Percentiles rank a stretch among this genome's conserved stretches.
Evolutionary conservation across 164 flowering plant species (phyloP).

Genomic region (Dillenia suffruticosa): DNA sequence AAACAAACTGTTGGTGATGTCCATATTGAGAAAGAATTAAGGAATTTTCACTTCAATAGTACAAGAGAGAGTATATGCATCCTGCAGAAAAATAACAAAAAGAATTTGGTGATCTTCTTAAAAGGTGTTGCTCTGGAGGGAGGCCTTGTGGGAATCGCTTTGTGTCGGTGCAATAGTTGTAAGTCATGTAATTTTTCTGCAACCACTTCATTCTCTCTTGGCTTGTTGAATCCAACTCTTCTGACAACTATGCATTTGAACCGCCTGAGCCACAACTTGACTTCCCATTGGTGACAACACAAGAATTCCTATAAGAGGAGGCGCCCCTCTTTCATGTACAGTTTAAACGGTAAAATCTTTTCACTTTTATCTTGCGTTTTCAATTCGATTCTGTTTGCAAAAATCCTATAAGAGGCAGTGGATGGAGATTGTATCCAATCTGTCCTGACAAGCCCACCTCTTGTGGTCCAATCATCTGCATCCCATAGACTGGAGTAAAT

Average conservation of each 20-base stretch:
- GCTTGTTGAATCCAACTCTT: slow-evolving; percentile 13
- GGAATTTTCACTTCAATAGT: too few species aligned
- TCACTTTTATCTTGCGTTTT: too few species aligned
- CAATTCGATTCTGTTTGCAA: too few species aligned
- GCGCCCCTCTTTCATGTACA: too few species aligned
- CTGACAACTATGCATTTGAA: slow-evolving; percentile 11
- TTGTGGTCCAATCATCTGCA: slow-evolving; percentile 41
- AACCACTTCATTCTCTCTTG: slow-evolving; percentile 20
- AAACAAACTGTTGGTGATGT: too few species aligned
- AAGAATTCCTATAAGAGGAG: too few species aligned
- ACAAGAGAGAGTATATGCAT: too few species aligned
- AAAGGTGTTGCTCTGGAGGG: slow-evolving; percentile 16
- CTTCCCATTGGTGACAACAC: slow-evolving; percentile 1
- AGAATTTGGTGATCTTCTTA: too few species aligned
- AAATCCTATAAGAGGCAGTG: slow-evolving; percentile 34
- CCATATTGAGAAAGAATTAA: too few species aligned
- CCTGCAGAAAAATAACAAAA: too few species aligned
- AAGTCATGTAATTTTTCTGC: slow-evolving; percentile 29
- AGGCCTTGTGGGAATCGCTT: slow-evolving; percentile 26
- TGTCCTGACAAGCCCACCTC: slow-evolving; percentile 38
- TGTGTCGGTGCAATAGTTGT: slow-evolving; percentile 24
- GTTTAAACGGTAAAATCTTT: too few species aligned
- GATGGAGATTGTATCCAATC: slow-evolving; percentile 38
- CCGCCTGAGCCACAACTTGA: not conserved
- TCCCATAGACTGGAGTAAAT: slow-evolving; percentile 33